Conservation (phyloP, 2,329 filamentous ascomycete species). For the Alternaria atra region DNA sequence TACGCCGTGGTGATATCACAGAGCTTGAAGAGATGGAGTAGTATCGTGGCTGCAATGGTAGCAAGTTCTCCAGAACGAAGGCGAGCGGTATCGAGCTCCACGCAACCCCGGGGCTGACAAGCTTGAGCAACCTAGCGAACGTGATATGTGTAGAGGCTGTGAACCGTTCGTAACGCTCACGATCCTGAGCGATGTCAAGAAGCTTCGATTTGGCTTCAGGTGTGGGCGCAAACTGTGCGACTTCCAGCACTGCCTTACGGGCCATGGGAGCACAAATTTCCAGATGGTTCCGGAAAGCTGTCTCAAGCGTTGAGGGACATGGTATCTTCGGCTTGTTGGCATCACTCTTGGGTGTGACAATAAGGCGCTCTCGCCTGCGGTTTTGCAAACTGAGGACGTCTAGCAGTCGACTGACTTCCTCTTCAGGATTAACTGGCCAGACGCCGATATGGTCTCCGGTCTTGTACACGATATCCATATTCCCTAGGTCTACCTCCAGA, state of each 20-base stretch:
- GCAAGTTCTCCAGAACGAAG: conserved; percentile 42
- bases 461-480: conserved; percentile 53
- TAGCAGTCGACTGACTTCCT: conserved; percentile 50
- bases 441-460: conserved; percentile 56
- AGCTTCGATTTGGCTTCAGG: conserved; percentile 43
- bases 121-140: conserved; percentile 50
- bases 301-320: conserved; percentile 51
- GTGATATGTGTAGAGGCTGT: conserved; percentile 47
- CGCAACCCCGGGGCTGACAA: conserved; percentile 30
- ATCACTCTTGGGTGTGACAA: conserved; percentile 39
- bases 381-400: conserved; percentile 34
- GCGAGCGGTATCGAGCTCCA: conserved; percentile 49
- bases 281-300: conserved; percentile 57
- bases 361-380: conserved; percentile 32
- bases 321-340: conserved; percentile 50
- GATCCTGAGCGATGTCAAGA: conserved; percentile 41
- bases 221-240: conserved; percentile 54
- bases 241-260: conserved; percentile 49
- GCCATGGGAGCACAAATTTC: conserved; percentile 57
- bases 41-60: conserved; percentile 41
- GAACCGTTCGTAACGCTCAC: conserved; percentile 47
- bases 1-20: conserved; percentile 47
- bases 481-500: conserved; percentile 52
- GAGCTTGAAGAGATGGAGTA: conserved; percentile 51
- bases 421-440: conserved; percentile 53